Base-by-base conservation (phyloP, 768 basidiomycete species). In the Podaxis mareebaensis region DNA sequence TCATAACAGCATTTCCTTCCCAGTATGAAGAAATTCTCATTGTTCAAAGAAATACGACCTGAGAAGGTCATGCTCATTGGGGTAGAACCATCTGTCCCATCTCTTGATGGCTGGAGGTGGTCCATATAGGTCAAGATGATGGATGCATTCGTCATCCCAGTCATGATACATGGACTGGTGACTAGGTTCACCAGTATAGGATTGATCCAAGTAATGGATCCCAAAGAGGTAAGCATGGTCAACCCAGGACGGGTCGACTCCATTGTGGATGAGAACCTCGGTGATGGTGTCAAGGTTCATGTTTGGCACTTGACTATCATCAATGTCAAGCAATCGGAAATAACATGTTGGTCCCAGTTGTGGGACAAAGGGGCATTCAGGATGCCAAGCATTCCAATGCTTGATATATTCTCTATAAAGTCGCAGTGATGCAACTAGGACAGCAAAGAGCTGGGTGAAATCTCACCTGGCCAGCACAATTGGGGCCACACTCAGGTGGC, bases 401-500 rank as follows among this genome's bases (percentile, higher is more conserved):
- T 17, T 2, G 3, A 46, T 46, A 15, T 46, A 46, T 0, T 20
- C 20, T 20, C 8, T 6, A 6, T 46, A 46, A 3, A 46, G 15
- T 46, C 6, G 0, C 1, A 1, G 44, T 2, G 2, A n/a, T 17
- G 20, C n/a, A 0, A 46, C 20, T 3, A 46, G 6, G 3, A 46
- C 20, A 7, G 44, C n/a, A 4, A 46, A n/a, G 0, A 46, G 15
- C 7, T 2, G 0, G 3, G 5, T 46, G 17, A 46, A 46, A 46
- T 7, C n/a, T 8, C 15, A 46, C n/a, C 20, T 46, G 44, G 17
- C 7, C 6, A 0, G 44, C 20, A 0, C 20, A 4, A 1, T n/a
- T n/a, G 0, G 7, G 17, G 1, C 7, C 12, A 4, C 10, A 0
- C 7, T 46, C 6, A 0, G 17, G 17, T 5, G 6, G 44, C 0